Conservation (phyloP, 805 yeast genomes). For the Saccharomycopsis fermentans region DNA sequence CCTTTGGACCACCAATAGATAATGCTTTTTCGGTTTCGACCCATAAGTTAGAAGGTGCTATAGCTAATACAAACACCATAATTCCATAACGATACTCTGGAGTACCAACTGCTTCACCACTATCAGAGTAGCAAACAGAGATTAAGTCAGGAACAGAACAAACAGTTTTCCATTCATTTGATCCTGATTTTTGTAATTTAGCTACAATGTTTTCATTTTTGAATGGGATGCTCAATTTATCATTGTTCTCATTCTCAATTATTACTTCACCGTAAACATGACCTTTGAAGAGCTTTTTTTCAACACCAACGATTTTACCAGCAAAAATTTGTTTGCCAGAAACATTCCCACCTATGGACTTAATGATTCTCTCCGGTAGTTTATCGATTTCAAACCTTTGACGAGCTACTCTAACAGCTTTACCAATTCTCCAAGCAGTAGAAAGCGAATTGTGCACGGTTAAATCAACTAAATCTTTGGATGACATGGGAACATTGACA, state of each 20-base stretch:
- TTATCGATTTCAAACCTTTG: slow-evolving; percentile 29
- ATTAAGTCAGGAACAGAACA: slow-evolving; percentile 39
- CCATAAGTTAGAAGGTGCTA: slow-evolving; percentile 32
- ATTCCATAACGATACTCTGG: slow-evolving; percentile 39
- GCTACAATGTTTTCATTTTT: slow-evolving; percentile 38
- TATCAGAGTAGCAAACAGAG: slow-evolving; percentile 32
- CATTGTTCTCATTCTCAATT: slow-evolving; percentile 22
- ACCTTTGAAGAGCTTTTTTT: slow-evolving; percentile 32
- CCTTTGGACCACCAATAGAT: slow-evolving; percentile 33
- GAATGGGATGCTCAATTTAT: slow-evolving; percentile 32
- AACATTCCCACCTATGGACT: slow-evolving; percentile 27
- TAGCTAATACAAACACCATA: slow-evolving; percentile 33
- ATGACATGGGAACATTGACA: slow-evolving; percentile 29
- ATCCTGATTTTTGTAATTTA: slow-evolving; percentile 19
- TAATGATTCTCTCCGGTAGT: slow-evolving; percentile 29
- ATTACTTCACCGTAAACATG: slow-evolving; percentile 37
- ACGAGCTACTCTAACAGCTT: slow-evolving; percentile 32
- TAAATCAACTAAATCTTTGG: slow-evolving; percentile 22
- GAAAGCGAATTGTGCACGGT: slow-evolving; percentile 31
- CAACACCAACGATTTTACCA: slow-evolving; percentile 37
- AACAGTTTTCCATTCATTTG: slow-evolving; percentile 24
- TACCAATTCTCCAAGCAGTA: slow-evolving; percentile 39
- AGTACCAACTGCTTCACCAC: slow-evolving; percentile 39
- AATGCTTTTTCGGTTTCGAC: slow-evolving; percentile 29
- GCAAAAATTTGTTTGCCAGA: slow-evolving; percentile 28